phyloP scores from a whole-genome alignment of 2,329 filamentous ascomycete genomes.

The Neofusicoccum parvum region DNA sequence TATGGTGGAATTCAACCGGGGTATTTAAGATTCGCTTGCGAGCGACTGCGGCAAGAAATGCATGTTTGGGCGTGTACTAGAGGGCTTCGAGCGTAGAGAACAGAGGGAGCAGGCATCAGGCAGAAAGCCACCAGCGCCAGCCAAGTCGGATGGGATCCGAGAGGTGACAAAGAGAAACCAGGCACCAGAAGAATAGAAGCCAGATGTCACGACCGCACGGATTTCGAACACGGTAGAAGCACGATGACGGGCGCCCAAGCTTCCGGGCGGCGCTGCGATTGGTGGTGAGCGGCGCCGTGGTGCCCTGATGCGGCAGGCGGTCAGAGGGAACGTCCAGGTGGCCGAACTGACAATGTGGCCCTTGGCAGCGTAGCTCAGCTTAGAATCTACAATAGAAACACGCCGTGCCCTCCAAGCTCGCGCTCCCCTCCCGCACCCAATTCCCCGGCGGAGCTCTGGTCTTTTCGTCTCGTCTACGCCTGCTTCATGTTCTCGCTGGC shows the following conservation, averaged over 20 bases:
- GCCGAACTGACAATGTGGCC: conserved; percentile 18
- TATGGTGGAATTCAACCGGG: conserved; percentile 94
- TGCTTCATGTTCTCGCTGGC: not conserved
- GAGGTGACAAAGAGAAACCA: not conserved
- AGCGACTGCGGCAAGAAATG: not conserved
- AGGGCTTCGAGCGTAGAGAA: not conserved
- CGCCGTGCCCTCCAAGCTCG: not conserved
- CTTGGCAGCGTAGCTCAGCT: conserved; percentile 18
- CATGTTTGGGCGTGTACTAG: not conserved
- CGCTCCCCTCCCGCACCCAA: not conserved
- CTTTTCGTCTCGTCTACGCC: not conserved
- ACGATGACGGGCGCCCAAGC: conserved; percentile 15
- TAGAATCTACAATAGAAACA: not conserved
- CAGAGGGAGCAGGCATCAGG: not conserved
- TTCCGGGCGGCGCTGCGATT: not conserved
- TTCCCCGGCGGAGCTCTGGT: not conserved
- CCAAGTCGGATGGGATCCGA: conserved; percentile 5
- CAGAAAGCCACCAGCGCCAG: not conserved
- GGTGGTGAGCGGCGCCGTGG: not conserved
- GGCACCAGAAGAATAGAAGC: not conserved
- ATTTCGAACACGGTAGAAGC: conserved; percentile 16
- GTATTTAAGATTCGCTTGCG: conserved; percentile 61
- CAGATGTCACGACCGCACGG: conserved; percentile 14
- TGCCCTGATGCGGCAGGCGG: not conserved
- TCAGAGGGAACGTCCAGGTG: conserved; percentile 6